Conservation (phyloP, 2,329 filamentous ascomycete species). For the Raffaelea deltoideospora region DNA sequence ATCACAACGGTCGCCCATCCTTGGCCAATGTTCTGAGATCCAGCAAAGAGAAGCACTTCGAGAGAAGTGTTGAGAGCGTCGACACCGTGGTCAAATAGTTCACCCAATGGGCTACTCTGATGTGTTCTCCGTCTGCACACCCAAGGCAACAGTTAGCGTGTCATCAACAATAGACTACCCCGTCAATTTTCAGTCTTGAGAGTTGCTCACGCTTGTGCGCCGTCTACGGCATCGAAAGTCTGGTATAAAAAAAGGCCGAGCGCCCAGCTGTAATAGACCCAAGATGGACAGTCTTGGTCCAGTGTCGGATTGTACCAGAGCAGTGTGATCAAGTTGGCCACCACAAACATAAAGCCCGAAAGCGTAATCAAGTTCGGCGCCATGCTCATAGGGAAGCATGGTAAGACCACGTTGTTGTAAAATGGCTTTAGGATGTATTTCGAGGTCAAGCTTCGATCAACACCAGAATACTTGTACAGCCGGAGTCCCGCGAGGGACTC, state of each 20-base stretch:
- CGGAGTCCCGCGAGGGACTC: constrained; percentile 76
- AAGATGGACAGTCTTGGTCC: constrained; percentile 81
- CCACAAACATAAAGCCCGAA: constrained; percentile 77
- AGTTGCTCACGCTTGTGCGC: constrained; percentile 64
- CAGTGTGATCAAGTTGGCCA: constrained; percentile 78
- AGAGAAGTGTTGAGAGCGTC: constrained; percentile 94
- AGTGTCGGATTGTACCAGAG: constrained; percentile 93
- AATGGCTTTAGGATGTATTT: constrained; percentile 95
- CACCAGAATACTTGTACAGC: constrained; percentile 87
- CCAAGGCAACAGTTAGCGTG: too few species aligned
- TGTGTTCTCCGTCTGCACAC: constrained; percentile 59
- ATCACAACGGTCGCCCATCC: constrained; percentile 75
- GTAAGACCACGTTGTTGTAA: constrained; percentile 88
- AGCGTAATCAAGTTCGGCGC: constrained; percentile 80
- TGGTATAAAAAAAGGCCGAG: constrained; percentile 88
- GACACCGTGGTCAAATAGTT: constrained; percentile 95
- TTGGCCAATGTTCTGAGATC: constrained; percentile 84
- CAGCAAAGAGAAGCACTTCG: constrained; percentile 82
- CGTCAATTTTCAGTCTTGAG: background rate
- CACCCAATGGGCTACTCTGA: constrained; percentile 85
- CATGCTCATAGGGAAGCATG: constrained; percentile 91
- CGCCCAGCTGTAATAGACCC: constrained; percentile 92
- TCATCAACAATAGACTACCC: background rate
- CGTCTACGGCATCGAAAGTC: constrained; percentile 96
- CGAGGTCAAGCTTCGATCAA: constrained; percentile 81